Percentiles rank a stretch among this genome's conserved stretches.
These are phyloP conservation scores for Penicillium bialowiezense DNA, from an alignment of 495 filamentous ascomycete species.

Conservation along the genomic window DNA sequence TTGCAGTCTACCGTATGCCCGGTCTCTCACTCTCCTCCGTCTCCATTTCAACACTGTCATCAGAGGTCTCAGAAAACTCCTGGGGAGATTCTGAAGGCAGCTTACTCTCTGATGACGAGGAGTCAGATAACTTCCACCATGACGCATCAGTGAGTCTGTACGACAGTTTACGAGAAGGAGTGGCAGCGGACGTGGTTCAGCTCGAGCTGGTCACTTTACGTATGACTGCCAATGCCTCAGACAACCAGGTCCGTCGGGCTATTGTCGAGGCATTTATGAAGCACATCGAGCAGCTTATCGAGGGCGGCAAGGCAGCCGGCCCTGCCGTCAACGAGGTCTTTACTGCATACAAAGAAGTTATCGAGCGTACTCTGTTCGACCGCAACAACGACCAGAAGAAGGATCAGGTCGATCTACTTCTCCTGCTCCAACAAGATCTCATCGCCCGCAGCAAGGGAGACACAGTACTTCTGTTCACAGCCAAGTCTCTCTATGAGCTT, in stretches of 20 bases:
- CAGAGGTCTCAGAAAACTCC: constrained; percentile 43
- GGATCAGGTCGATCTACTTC: constrained; percentile 81
- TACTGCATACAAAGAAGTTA: constrained; percentile 50
- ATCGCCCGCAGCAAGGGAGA: constrained; percentile 57
- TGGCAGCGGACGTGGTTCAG: constrained; percentile 79
- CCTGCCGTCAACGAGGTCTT: constrained; percentile 66
- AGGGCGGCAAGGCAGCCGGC: constrained; percentile 53
- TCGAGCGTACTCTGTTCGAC: constrained; percentile 60
- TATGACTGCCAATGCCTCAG: constrained; percentile 84
- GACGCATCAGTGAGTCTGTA: constrained; percentile 83
- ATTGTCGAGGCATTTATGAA: constrained; percentile 82
- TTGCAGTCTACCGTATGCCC: constrained; percentile 66
- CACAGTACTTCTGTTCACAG: constrained; percentile 66
- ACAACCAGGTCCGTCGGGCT: constrained; percentile 80
- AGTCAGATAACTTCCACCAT: constrained; percentile 72
- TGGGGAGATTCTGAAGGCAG: constrained; percentile 52
- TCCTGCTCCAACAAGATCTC: constrained; percentile 78
- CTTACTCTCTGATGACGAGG: constrained; percentile 56
- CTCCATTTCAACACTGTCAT: constrained; percentile 74
- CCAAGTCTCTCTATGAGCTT: constrained; percentile 77
- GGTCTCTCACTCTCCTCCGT: constrained; percentile 67
- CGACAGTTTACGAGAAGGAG: constrained; percentile 70
- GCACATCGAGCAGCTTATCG: constrained; percentile 70
- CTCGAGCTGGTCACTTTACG: constrained; percentile 87
- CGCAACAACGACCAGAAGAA: constrained; percentile 53